These are phyloP conservation scores for Penicillium thymicola DNA, from an alignment of 2,329 filamentous ascomycete species.

Conservation along the genomic window DNA sequence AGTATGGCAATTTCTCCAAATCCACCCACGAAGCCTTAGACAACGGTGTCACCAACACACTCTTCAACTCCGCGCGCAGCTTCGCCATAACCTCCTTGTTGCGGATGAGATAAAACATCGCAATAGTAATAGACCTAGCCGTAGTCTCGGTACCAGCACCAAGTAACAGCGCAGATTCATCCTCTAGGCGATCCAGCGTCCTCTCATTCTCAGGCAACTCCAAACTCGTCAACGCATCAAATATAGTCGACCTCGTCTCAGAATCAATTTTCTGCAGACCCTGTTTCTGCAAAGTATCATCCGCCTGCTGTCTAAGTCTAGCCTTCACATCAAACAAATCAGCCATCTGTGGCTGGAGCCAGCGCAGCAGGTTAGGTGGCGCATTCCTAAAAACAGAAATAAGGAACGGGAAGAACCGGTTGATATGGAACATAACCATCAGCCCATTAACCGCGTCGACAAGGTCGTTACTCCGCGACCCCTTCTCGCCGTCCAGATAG, in stretches of 20 bases:
- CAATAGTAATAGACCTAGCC: slow-evolving; percentile 28
- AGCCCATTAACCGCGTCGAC: slow-evolving; percentile 25
- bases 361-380: slow-evolving; percentile 22
- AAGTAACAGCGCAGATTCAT: slow-evolving; percentile 33
- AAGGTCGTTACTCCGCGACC: slow-evolving; percentile 23
- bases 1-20: slow-evolving; percentile 40
- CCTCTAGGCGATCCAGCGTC: slow-evolving; percentile 28
- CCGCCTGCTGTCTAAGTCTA: slow-evolving; percentile 20
- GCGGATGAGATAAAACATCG: slow-evolving; percentile 31
- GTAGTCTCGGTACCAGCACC: slow-evolving; percentile 38
- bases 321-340: slow-evolving; percentile 19
- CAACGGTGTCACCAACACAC: slow-evolving; percentile 23
- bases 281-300: slow-evolving; percentile 8
- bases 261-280: neutral
- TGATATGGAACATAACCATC: slow-evolving; percentile 24
- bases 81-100: slow-evolving; percentile 17
- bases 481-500: slow-evolving; percentile 29
- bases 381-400: slow-evolving; percentile 24
- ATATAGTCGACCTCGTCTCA: slow-evolving; percentile 17
- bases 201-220: slow-evolving; percentile 39
- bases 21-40: slow-evolving; percentile 27
- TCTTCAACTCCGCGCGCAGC: slow-evolving; percentile 30
- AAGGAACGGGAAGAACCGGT: slow-evolving; percentile 31
- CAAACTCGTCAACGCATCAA: slow-evolving; percentile 34
- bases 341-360: slow-evolving; percentile 19